Conservation (phyloP, 768 basidiomycete species). For the Gyrodon lividus region DNA sequence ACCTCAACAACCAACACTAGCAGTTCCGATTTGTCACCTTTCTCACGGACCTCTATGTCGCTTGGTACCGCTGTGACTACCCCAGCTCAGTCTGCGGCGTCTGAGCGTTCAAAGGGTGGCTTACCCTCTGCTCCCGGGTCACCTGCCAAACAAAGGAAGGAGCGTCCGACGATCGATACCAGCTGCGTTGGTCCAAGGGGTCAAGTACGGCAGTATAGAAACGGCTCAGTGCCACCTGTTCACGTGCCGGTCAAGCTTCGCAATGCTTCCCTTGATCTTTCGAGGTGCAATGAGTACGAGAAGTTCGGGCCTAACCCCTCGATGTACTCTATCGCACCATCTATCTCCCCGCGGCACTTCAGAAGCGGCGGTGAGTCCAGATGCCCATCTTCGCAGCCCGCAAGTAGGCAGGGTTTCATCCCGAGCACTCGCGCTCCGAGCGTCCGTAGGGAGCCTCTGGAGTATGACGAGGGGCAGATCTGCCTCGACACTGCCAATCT, state of each 20-base stretch:
- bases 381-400: slow-evolving; percentile 24
- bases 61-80: slow-evolving; percentile 28
- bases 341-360: slow-evolving; percentile 21
- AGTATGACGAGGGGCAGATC: slow-evolving; percentile 30
- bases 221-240: slow-evolving; percentile 32
- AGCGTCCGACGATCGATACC: slow-evolving; percentile 33
- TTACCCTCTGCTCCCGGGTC: slow-evolving; percentile 14
- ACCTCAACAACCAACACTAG: slow-evolving; percentile 26
- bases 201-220: slow-evolving; percentile 31
- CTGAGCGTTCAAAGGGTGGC: slow-evolving; percentile 14
- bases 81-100: slow-evolving; percentile 24
- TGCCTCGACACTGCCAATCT: slow-evolving; percentile 32
- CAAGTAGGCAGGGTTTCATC: slow-evolving; percentile 25
- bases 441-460: slow-evolving; percentile 28
- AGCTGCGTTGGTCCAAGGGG: slow-evolving; percentile 32
- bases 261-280: slow-evolving; percentile 31
- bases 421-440: slow-evolving; percentile 26
- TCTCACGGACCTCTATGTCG: slow-evolving; percentile 27
- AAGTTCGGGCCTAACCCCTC: slow-evolving; percentile 29
- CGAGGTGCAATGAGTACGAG: slow-evolving; percentile 23
- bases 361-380: slow-evolving; percentile 24
- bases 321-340: slow-evolving; percentile 32
- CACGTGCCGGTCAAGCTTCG: slow-evolving; percentile 29
- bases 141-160: slow-evolving; percentile 25
- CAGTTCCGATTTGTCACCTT: slow-evolving; percentile 25